A percentile compares a stretch with the other conserved stretches of the same genome.
These are phyloP conservation scores for Lodderomyces orthopsilosis DNA, from an alignment of 1,139 yeast species.

Conservation along the genomic window DNA sequence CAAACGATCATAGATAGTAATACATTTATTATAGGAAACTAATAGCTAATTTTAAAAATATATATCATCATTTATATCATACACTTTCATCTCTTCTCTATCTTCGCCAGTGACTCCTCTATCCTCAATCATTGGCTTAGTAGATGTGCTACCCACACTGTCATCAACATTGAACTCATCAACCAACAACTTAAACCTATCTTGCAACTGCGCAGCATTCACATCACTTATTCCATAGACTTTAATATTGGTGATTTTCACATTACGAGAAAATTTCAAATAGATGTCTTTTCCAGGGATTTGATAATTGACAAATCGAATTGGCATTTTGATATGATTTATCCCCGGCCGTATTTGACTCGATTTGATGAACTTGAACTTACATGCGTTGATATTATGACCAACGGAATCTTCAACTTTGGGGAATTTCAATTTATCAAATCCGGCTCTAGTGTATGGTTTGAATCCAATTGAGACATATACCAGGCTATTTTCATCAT, in stretches of 20 bases:
- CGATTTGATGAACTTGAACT: constrained; percentile 35
- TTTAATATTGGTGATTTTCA: constrained; percentile 23
- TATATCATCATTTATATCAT: constrained; percentile 15
- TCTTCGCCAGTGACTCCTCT: neutral
- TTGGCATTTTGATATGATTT: constrained; percentile 35
- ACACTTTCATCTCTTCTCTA: constrained; percentile 7
- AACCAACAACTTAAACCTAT: constrained; percentile 25
- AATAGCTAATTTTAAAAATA: constrained; percentile 8
- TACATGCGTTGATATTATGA: constrained; percentile 22
- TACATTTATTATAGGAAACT: neutral
- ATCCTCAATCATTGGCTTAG: constrained; percentile 5
- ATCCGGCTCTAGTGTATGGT: constrained; percentile 19
- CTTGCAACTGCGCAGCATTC: constrained; percentile 27
- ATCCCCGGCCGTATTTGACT: constrained; percentile 9
- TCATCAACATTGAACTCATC: constrained; percentile 17
- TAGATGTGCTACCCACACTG: constrained; percentile 2
- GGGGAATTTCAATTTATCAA: constrained; percentile 9
- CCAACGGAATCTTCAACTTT: constrained; percentile 5
- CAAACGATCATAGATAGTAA: too few relatives aligned
- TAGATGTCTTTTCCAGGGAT: constrained; percentile 36
- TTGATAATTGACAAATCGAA: constrained; percentile 32
- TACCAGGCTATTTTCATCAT: neutral
- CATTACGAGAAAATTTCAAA: constrained; percentile 23
- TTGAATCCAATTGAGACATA: constrained; percentile 29
- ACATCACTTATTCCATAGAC: constrained; percentile 41